These are phyloP conservation scores for Wickerhamomyces chaumierensis DNA, from an alignment of 805 yeast genomes.

Conservation along the genomic window DNA sequence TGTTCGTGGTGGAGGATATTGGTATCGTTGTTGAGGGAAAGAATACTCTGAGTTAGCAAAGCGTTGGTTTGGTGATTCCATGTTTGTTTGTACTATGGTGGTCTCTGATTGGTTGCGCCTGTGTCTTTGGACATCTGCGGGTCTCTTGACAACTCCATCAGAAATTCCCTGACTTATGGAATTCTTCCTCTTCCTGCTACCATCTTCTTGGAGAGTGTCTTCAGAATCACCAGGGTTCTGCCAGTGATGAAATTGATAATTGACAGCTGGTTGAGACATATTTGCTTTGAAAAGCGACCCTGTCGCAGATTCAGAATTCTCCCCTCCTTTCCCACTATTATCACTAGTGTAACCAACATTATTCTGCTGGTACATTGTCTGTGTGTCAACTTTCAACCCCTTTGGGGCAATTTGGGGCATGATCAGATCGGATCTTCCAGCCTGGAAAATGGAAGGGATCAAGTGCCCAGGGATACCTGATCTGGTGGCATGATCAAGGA, in stretches of 20 bases:
- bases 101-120: constrained; percentile 19
- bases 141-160: neutral
- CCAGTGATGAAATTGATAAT: constrained; percentile 21
- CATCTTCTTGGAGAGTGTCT: neutral
- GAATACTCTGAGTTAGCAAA: too few species aligned
- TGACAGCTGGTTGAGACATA: constrained; percentile 15
- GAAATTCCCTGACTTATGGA: constrained; percentile 1
- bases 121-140: too few species aligned
- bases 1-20: too few species aligned
- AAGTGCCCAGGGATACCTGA: constrained; percentile 26
- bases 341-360: neutral
- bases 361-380: too few species aligned
- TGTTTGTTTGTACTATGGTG: too few species aligned
- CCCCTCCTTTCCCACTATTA: neutral
- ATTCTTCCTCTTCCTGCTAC: constrained; percentile 4
- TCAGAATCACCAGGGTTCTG: constrained; percentile 14
- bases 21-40: too few species aligned
- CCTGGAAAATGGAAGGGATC: constrained; percentile 24
- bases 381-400: too few species aligned
- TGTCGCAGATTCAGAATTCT: constrained; percentile 4
- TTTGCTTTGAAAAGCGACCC: constrained; percentile 19
- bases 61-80: too few species aligned
- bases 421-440: neutral
- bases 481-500: constrained; percentile 24
- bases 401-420: too few species aligned